Base-by-base conservation (phyloP, 2,329 filamentous ascomycete species). In the Periconia macrospinosa region DNA sequence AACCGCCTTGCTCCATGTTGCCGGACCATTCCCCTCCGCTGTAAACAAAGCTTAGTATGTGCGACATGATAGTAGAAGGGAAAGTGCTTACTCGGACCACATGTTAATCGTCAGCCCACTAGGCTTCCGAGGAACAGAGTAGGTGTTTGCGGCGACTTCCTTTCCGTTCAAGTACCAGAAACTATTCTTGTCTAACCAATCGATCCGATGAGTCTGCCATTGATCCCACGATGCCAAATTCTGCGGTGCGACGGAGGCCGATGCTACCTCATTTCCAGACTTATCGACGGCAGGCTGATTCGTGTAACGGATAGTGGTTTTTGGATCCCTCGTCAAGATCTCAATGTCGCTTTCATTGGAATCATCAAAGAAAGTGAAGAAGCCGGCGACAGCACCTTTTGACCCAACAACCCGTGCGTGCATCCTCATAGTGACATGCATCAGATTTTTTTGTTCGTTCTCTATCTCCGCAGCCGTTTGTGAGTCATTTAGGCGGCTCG, bases 141-240 rank as follows among this genome's bases (percentile, higher is more conserved):
- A 83, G 3, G 74, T 75, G 58, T 83, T 85, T 19, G 74, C 78
- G 2, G 82, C 79, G 1, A 80, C 75, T 60, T 82, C 69, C 37
- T 75, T 65, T 30, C 78, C 80, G 59, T 85, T 75, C 18, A 84
- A 75, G 58, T 78, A 86, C 83, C 84, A 87, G 19, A 78, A 78
- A 50, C 78, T 84, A 45, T 75, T 67, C 18, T 75, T 71, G 0
- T 80, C 76, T 1, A 80, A 78, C 85, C 84, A 87, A 67, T 87
- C 85, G 43, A 86, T 77, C 20, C 85, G 77, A 64, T 86, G 81
- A 2, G 80, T 79, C 20, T 82, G 78, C 83, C 84, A 87, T 27
- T 81, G 75, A 46, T 79, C 75, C 81, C 82, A 85, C 27, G 71
- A 68, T 17, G 74, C 56, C 1, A 83, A 79, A 41, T 81, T 66